These are phyloP conservation scores for Pleurotus salmoneostramineus DNA, from an alignment of 768 basidiomycete genomes.

Conservation along the genomic window DNA sequence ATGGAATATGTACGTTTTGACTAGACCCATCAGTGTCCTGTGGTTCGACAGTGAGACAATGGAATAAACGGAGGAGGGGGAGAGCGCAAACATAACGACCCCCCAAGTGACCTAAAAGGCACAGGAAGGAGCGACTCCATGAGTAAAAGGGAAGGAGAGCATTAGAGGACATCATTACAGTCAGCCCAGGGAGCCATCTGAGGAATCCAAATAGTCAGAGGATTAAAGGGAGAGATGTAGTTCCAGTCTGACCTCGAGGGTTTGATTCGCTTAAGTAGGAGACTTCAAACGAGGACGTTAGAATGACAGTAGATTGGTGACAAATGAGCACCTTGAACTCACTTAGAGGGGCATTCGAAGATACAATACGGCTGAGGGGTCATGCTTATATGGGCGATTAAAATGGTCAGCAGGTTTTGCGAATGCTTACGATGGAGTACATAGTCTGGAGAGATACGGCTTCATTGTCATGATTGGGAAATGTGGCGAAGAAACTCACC, in stretches of 20 bases:
- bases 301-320: neutral
- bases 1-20: constrained; percentile 45
- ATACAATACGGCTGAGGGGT: constrained; percentile 47
- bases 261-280: constrained; percentile 58
- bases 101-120: constrained; percentile 56
- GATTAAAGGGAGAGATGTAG: too few species aligned
- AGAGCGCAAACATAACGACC: constrained; percentile 45
- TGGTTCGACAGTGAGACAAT: neutral
- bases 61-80: neutral
- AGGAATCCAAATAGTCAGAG: too few species aligned
- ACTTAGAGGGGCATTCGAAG: constrained; percentile 74
- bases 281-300: constrained; percentile 17
- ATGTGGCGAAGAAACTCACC: constrained; percentile 27
- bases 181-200: too few species aligned
- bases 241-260: constrained; percentile 48
- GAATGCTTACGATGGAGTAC: constrained; percentile 58
- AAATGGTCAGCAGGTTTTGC: neutral
- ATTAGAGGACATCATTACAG: too few species aligned
- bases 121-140: too few species aligned
- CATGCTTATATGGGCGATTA: neutral
- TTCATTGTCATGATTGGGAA: neutral
- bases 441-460: constrained; percentile 42
- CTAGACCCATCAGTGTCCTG: constrained; percentile 65
- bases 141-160: too few species aligned
- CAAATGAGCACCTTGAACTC: neutral